phyloP scores from a whole-genome alignment of 2,329 filamentous ascomycete genomes.

The Diaporthe vaccinii region DNA sequence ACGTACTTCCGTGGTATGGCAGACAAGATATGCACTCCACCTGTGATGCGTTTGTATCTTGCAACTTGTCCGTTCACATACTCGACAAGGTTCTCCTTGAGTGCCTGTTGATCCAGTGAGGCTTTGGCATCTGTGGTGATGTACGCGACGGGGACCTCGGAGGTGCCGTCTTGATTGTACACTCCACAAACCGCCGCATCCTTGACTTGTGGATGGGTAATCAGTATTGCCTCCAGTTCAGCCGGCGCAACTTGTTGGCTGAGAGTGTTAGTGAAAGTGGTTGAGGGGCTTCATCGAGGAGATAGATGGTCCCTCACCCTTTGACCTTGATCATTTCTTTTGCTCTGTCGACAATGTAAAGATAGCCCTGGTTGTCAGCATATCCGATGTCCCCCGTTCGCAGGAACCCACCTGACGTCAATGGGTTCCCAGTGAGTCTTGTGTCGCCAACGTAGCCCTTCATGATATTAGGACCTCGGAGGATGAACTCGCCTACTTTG shows the following conservation, averaged over 20 bases:
- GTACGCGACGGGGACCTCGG: conserved; percentile 37
- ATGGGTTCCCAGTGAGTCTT: background rate
- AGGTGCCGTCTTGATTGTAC: conserved; percentile 36
- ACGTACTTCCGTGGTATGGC: conserved; percentile 38
- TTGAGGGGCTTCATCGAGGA: background rate
- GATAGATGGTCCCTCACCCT: conserved; percentile 11
- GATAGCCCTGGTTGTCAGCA: conserved; percentile 32
- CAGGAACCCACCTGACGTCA: conserved; percentile 31
- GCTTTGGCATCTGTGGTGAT: conserved; percentile 12
- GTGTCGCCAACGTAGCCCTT: conserved; percentile 31
- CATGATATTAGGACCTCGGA: conserved; percentile 39
- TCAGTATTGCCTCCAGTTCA: conserved; percentile 34
- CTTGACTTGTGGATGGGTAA: conserved; percentile 31
- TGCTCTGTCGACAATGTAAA: conserved; percentile 36
- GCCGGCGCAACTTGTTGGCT: conserved; percentile 38
- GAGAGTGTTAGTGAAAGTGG: background rate
- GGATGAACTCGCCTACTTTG: conserved; percentile 31
- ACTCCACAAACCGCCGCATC: conserved; percentile 36
- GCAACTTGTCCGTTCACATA: conserved; percentile 28
- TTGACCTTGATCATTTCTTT: conserved; percentile 41
- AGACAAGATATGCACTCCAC: conserved; percentile 26
- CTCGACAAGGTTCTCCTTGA: background rate
- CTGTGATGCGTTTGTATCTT: conserved; percentile 34
- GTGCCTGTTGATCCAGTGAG: background rate
- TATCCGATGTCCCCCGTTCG: conserved; percentile 38